Percentiles rank a stretch among this genome's conserved stretches.
Conservation (phyloP, 495 filamentous ascomycete species). For the Aspergillus kassunensis region DNA sequence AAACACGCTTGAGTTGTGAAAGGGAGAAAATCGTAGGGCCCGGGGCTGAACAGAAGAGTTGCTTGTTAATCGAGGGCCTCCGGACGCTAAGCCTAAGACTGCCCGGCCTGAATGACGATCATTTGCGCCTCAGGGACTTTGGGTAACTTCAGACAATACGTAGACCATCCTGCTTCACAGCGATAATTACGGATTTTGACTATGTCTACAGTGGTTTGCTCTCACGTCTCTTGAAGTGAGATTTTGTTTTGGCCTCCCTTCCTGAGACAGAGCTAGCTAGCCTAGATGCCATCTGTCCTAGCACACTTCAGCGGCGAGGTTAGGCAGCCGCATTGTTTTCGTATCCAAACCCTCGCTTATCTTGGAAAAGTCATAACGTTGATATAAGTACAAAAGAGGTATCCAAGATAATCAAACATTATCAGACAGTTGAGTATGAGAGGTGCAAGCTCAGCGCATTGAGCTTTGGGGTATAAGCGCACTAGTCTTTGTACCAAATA, state of each 20-base stretch:
- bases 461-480: not conserved
- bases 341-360: constrained; percentile 4
- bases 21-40: constrained; percentile 1
- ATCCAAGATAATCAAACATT: not conserved
- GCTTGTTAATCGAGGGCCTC: constrained; percentile 1
- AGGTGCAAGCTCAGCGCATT: not conserved
- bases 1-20: not conserved
- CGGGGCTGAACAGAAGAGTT: not conserved
- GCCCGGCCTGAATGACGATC: constrained; percentile 7
- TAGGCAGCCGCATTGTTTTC: constrained; percentile 16
- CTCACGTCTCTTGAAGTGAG: no score
- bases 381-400: constrained; percentile 2
- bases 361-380: not conserved
- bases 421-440: not conserved
- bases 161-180: no score
- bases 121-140: constrained; percentile 1
- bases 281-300: no score
- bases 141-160: not conserved
- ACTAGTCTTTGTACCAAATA: not conserved
- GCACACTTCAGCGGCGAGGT: no score
- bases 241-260: no score
- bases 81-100: no score
- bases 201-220: no score
- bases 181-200: no score
- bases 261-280: no score